Evolutionary conservation across 371 early-diverging fungal species (phyloP).

Genomic region (Saksenaea oblongispora): DNA sequence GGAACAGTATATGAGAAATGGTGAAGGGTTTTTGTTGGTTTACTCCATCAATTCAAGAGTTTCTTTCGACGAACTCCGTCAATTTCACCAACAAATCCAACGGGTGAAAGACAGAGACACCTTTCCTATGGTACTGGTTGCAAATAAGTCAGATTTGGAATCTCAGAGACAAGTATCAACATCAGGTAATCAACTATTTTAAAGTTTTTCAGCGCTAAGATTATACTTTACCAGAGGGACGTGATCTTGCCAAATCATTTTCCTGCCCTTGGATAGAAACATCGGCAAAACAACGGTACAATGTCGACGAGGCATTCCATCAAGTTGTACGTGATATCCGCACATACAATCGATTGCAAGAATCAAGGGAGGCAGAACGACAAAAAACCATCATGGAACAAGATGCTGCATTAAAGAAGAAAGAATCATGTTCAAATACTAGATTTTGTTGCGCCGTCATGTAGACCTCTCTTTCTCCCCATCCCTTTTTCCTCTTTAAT

Average conservation of each 20-base stretch:
- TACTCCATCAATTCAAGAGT: conserved; percentile 66
- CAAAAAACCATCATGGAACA: not conserved
- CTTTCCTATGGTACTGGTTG: conserved; percentile 83
- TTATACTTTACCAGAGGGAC: not conserved
- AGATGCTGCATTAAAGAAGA: conserved; percentile 3
- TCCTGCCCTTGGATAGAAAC: not conserved
- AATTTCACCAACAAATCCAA: conserved; percentile 64
- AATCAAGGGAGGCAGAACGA: not conserved
- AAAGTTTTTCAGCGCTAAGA: not conserved
- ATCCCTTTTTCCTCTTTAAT: not conserved
- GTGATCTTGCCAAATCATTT: conserved; percentile 2
- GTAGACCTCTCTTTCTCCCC: not conserved
- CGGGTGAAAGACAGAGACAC: conserved; percentile 79
- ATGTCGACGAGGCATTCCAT: not conserved
- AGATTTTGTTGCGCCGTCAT: not conserved
- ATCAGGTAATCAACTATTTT: conserved; percentile 55
- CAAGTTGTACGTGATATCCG: conserved; percentile 1
- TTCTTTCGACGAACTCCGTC: conserved; percentile 69
- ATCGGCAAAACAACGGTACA: not conserved
- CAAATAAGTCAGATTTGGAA: conserved; percentile 89
- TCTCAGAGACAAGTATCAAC: conserved; percentile 75
- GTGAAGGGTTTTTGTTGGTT: conserved; percentile 48
- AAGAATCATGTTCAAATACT: conserved; percentile 2
- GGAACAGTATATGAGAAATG: conserved; percentile 80
- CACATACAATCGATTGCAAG: not conserved